Percentiles rank a stretch among this genome's conserved stretches.
These are phyloP conservation scores for Fragaria ananassa DNA, from an alignment of 306 rosid species.

Conservation along the genomic window DNA sequence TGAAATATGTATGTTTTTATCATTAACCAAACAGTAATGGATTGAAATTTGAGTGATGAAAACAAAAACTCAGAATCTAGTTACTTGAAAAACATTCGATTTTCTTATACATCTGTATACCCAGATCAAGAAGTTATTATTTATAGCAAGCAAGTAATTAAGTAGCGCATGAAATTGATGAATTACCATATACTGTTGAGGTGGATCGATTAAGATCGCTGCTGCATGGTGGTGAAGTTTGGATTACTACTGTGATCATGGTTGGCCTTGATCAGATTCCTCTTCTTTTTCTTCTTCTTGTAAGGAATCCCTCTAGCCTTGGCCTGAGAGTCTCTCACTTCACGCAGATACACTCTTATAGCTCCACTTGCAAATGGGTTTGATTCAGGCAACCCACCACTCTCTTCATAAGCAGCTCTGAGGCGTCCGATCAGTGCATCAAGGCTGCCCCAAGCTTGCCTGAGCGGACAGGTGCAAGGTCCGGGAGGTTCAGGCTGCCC, in stretches of 20 bases:
- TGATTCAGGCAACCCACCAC: conserved; percentile 50
- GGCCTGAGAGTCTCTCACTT: conserved; percentile 53
- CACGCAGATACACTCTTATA: conserved; percentile 45
- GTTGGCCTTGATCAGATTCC: conserved; percentile 24
- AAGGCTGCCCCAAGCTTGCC: conserved; percentile 72
- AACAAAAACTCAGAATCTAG: conserved; percentile 2
- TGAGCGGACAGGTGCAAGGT: conserved; percentile 54
- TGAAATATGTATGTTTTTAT: not conserved
- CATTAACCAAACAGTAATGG: not conserved
- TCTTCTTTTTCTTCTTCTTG: conserved; percentile 63
- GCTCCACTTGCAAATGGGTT: conserved; percentile 52
- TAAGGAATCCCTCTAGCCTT: conserved; percentile 61
- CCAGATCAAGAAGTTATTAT: conserved; percentile 7
- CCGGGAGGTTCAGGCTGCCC: conserved; percentile 57
- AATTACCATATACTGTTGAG: conserved; percentile 13
- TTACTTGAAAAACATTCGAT: not conserved
- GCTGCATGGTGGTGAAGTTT: conserved; percentile 23
- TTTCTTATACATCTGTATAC: not conserved
- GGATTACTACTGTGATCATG: conserved; percentile 17
- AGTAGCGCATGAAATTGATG: not conserved
- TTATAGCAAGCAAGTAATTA: not conserved
- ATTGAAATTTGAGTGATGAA: not conserved
- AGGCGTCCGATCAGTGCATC: conserved; percentile 62
- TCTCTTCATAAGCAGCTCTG: conserved; percentile 59
- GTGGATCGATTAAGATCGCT: conserved; percentile 8